phyloP scores from a whole-genome alignment of 768 basidiomycete species.

The Tylopilus sp. region DNA sequence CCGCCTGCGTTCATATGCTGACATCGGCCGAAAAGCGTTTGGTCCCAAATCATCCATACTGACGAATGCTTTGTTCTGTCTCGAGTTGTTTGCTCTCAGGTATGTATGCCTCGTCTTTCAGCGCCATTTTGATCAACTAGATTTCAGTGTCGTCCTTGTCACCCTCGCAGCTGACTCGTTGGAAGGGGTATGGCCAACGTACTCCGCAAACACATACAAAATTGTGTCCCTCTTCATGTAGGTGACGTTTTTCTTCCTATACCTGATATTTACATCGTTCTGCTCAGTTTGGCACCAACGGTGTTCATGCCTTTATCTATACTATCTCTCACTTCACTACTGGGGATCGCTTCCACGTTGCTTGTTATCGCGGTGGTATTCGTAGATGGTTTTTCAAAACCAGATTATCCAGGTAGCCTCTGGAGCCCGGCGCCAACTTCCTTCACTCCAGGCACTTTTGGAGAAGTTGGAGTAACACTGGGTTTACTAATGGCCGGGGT shows the following conservation, averaged over 20 bases:
- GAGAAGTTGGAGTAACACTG: slow-evolving; percentile 72
- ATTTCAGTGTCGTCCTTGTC: slow-evolving; percentile 72
- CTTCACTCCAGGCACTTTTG: slow-evolving; percentile 46
- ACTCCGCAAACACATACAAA: slow-evolving; percentile 74
- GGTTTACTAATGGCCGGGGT: slow-evolving; percentile 94
- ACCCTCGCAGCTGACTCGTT: slow-evolving; percentile 88
- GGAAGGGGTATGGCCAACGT: slow-evolving; percentile 63
- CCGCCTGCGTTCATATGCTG: slow-evolving; percentile 76
- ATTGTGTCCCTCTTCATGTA: slow-evolving; percentile 69
- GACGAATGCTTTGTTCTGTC: slow-evolving; percentile 73
- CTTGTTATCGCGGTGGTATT: slow-evolving; percentile 75
- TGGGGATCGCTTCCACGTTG: slow-evolving; percentile 79
- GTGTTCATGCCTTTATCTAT: slow-evolving; percentile 83
- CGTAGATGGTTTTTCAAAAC: slow-evolving; percentile 76
- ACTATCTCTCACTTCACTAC: slow-evolving; percentile 83
- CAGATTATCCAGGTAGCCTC: slow-evolving; percentile 73
- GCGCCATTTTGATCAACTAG: not conserved
- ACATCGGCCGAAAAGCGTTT: slow-evolving; percentile 88
- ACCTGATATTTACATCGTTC: slow-evolving; percentile 1
- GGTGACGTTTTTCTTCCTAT: slow-evolving; percentile 18
- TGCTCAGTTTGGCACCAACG: slow-evolving; percentile 72
- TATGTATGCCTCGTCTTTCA: slow-evolving; percentile 27
- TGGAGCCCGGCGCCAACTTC: slow-evolving; percentile 72
- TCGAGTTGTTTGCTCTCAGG: slow-evolving; percentile 86
- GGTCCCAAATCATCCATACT: slow-evolving; percentile 64